These are phyloP conservation scores for Aegilops speltoides DNA, from an alignment of 176 grass and related monocot genomes.

Conservation along the genomic window DNA sequence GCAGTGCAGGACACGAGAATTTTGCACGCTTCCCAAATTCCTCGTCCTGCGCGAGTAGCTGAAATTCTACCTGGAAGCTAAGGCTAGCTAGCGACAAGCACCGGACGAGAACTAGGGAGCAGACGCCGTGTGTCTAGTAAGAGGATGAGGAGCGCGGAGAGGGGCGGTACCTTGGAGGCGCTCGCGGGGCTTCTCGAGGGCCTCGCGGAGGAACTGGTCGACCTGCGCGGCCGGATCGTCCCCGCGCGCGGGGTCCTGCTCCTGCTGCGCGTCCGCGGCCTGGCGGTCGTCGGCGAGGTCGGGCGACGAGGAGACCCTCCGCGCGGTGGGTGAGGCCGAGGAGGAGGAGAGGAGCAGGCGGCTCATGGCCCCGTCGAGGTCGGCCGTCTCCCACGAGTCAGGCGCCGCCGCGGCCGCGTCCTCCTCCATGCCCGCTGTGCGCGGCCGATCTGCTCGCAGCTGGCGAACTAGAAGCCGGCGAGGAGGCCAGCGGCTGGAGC, in stretches of 20 bases:
- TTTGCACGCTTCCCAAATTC: no score
- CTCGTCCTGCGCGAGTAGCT: not conserved
- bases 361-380: slow-evolving; percentile 74
- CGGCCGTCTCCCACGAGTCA: slow-evolving; percentile 92
- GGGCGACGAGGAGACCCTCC: slow-evolving; percentile 26
- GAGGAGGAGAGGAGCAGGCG: slow-evolving; percentile 52
- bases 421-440: slow-evolving; percentile 4
- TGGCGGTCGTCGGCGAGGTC: slow-evolving; percentile 36
- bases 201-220: slow-evolving; percentile 90
- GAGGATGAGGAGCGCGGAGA: no score
- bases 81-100: no score
- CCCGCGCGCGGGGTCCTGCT: no score
- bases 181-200: slow-evolving; percentile 95
- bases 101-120: not conserved
- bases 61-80: not conserved
- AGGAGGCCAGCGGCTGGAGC: no score
- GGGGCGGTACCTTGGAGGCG: slow-evolving; percentile 56
- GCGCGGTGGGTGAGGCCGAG: not conserved
- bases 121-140: not conserved
- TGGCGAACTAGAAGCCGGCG: not conserved
- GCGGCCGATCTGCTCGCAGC: not conserved
- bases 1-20: not conserved
- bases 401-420: slow-evolving; percentile 30
- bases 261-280: not conserved
- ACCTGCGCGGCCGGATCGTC: slow-evolving; percentile 58